Percentiles rank a stretch among this genome's conserved stretches.
These are phyloP conservation scores for Zoysia pacifica DNA, from an alignment of 176 grass and related monocot genomes.

Conservation along the genomic window DNA sequence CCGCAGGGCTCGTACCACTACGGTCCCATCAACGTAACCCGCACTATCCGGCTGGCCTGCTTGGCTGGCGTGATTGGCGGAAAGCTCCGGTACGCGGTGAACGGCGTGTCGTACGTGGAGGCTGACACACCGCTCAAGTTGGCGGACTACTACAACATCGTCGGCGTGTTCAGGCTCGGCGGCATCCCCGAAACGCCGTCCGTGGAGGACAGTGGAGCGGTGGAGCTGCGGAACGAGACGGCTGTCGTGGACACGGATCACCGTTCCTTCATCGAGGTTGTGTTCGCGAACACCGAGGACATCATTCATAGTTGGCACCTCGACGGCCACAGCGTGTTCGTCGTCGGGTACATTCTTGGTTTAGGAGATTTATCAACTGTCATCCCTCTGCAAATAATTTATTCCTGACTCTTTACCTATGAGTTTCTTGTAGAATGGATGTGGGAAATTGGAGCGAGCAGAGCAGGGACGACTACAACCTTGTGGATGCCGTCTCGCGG, in stretches of 20 bases:
- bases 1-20: conserved; percentile 96
- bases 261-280: conserved; percentile 68
- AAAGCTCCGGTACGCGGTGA: conserved; percentile 71
- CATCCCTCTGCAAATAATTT: too few species aligned
- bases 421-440: conserved; percentile 56
- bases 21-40: conserved; percentile 75
- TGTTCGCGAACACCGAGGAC: conserved; percentile 71
- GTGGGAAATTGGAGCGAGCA: conserved; percentile 59
- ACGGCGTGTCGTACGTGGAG: conserved; percentile 73
- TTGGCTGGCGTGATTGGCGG: conserved; percentile 49
- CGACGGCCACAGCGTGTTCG: conserved; percentile 75
- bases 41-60: conserved; percentile 69
- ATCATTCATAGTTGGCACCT: conserved; percentile 85
- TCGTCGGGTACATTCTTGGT: conserved; percentile 57
- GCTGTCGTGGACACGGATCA: conserved; percentile 80
- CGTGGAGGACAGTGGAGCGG: too few species aligned
- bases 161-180: conserved; percentile 62
- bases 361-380: too few species aligned
- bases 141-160: conserved; percentile 80
- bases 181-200: conserved; percentile 58
- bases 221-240: conserved; percentile 42
- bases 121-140: conserved; percentile 86
- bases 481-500: conserved; percentile 71
- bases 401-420: too few species aligned
- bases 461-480: conserved; percentile 75